phyloP scores from a whole-genome alignment of 441 rosid genomes.

The Melastoma candidum region DNA sequence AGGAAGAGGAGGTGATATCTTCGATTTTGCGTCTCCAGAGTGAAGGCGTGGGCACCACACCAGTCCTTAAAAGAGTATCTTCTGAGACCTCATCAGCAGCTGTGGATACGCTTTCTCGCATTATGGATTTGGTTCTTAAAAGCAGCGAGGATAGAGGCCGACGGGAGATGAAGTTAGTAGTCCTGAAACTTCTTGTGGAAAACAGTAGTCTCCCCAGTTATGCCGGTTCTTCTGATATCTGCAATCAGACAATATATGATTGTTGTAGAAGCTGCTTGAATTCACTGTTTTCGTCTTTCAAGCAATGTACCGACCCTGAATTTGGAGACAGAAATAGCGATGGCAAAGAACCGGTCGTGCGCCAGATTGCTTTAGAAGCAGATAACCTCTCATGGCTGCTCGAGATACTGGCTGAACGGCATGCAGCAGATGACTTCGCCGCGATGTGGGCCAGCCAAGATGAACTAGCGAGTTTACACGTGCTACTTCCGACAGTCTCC shows the following conservation, averaged over 20 bases:
- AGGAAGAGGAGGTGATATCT: slow-evolving; percentile 82
- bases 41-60: slow-evolving; percentile 57
- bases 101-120: slow-evolving; percentile 57
- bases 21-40: slow-evolving; percentile 56
- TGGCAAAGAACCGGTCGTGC: slow-evolving; percentile 37
- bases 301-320: slow-evolving; percentile 46
- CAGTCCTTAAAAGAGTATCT: slow-evolving; percentile 68
- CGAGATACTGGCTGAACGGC: slow-evolving; percentile 69
- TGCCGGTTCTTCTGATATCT: slow-evolving; percentile 47
- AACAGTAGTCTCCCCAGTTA: slow-evolving; percentile 33
- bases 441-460: slow-evolving; percentile 67
- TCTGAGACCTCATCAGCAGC: slow-evolving; percentile 44
- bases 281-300: slow-evolving; percentile 45
- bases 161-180: slow-evolving; percentile 79
- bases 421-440: slow-evolving; percentile 78
- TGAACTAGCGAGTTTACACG: slow-evolving; percentile 56
- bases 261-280: slow-evolving; percentile 61
- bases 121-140: slow-evolving; percentile 75
- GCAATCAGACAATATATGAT: slow-evolving; percentile 50
- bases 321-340: slow-evolving; percentile 17
- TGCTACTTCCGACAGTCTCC: slow-evolving; percentile 53
- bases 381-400: slow-evolving; percentile 91
- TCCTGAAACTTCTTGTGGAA: slow-evolving; percentile 81
- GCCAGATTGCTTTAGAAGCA: slow-evolving; percentile 66
- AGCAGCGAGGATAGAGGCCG: slow-evolving; percentile 88